Base-by-base conservation (phyloP, 345 rosid species). In the Bretschneidera sinensis region DNA sequence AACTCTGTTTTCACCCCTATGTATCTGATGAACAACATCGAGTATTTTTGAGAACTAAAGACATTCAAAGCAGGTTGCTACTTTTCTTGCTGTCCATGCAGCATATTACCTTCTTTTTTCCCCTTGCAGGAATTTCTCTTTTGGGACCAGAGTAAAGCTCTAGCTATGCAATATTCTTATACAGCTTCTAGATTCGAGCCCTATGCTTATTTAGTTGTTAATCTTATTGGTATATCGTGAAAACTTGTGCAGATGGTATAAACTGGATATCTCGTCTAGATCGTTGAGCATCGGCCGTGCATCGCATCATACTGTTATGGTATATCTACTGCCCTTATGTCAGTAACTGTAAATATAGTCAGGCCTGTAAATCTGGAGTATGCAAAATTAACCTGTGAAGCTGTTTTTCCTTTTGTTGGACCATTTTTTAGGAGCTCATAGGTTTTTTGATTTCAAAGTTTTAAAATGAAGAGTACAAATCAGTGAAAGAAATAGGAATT, bases 311-410 rank as follows among this genome's bases (percentile, higher is more conserved):
- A n/a, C n/a, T n/a, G n/a, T n/a, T 64, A 21, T n/a, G 52, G 51
- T 47, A 48, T 60, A 54, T 66, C 66, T 15, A 50, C 49, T 50
- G 16, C 43, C 19, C 49, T 51, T 19, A 24, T 75, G 63, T 71
- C 71, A 59, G 63, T 68, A 67, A 63, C 23, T 68, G 78, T 75
- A 68, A 53, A 66, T 71, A 65, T 66, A 59, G 34, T 45, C 64
- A 71, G 73, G 69, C 61, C 54, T 75, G 81, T 78, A 78, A 65
- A 75, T 75, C 33, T 39, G 33, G 60, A 67, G 56, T 47, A 45
- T 48, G 49, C 49, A 63, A 66, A 62, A 61, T 54, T 51, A 52
- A 47, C 60, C 50, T 33, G 23, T 57, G 51, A 43, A 45, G 47
- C 18, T 39, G 70, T 54, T 21, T 24, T 39, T 39, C 22, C 23